Evolutionary conservation across 106 monocot genomes (phyloP).

Genomic region (Allium fistulosum): DNA sequence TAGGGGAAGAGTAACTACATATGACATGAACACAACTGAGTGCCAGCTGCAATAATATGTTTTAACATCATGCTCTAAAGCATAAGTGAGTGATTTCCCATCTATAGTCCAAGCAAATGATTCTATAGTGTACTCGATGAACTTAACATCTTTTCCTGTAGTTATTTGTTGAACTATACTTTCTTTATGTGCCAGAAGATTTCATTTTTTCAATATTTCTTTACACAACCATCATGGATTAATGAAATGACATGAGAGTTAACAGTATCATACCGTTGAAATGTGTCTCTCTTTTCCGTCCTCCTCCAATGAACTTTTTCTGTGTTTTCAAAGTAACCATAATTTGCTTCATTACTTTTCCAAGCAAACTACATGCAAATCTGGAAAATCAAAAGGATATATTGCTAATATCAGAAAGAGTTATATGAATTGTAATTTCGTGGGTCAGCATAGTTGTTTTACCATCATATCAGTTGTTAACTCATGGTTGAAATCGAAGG

Average conservation of each 20-base stretch:
- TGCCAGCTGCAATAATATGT: constrained; percentile 58
- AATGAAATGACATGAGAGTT: no score
- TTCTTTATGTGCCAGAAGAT: no score
- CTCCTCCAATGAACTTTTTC: constrained; percentile 73
- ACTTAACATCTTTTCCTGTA: constrained; percentile 34
- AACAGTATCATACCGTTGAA: no score
- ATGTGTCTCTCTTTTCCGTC: constrained; percentile 60
- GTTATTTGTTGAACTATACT: no score
- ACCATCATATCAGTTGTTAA: no score
- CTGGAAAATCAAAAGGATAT: constrained; percentile 26
- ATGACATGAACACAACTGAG: constrained; percentile 82
- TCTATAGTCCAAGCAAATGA: constrained; percentile 87
- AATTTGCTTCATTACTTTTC: constrained; percentile 94
- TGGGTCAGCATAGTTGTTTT: no score
- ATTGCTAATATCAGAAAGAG: no score
- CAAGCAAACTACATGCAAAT: constrained; percentile 81
- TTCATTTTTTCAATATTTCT: no score
- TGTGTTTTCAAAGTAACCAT: constrained; percentile 66
- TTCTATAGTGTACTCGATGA: constrained; percentile 15
- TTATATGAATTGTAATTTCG: background rate
- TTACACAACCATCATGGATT: no score
- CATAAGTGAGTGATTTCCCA: constrained; percentile 76
- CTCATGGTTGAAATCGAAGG: background rate
- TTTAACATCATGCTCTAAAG: constrained; percentile 70
- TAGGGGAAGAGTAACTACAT: constrained; percentile 94